Evolutionary conservation across 441 rosid genomes (phyloP), one percentile per base, ranked within the genome.

Genomic region (Gossypium aridum): DNA sequence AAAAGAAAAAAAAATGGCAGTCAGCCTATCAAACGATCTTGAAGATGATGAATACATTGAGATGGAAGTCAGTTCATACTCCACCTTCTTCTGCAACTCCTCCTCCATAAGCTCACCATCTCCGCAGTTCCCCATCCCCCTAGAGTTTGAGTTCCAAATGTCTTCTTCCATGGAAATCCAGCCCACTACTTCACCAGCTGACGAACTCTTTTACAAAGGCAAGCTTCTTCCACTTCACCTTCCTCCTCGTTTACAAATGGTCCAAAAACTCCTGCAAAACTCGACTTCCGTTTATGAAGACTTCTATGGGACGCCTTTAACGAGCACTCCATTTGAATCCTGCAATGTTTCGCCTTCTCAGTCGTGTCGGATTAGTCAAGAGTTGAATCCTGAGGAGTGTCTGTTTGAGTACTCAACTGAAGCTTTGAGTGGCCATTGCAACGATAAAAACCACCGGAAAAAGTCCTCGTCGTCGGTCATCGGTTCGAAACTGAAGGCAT

Each of bases 161-260:
- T 80, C 87, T 56, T 81, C 68, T 76, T 68, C 83, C 37, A 69
- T 78, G 9, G 86, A 85, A 37, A 86, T 45, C 68, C 88, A 87
- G 74, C 77, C 80, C 37, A 78, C 86, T 43, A 85, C 87, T 77
- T 90, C 95, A 17, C 92, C 89, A 6, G 95, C 95, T 1, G 95
- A 89, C 43, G 92, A 90, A 64, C 95, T 90, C 62, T 89, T 90
- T 83, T 87, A 90, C 85, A 90, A 87, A 77, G 95, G 95, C 19
- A 90, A 88, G 69, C 92, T 90, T 53, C 90, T 90, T 47, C 95
- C 95, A 43, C 91, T 90, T 71, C 95, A 90, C 79, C 84, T 88
- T 34, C 92, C 92, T 62, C 92, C 91, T 2, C 89, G 61, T 19
- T 10, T 55, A 19, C 25, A 55, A 19, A 55, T 55, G 61, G 61